These are phyloP conservation scores for Tritrichomonas foetus DNA, from an alignment of 208 protist genomes.

Conservation along the genomic window DNA sequence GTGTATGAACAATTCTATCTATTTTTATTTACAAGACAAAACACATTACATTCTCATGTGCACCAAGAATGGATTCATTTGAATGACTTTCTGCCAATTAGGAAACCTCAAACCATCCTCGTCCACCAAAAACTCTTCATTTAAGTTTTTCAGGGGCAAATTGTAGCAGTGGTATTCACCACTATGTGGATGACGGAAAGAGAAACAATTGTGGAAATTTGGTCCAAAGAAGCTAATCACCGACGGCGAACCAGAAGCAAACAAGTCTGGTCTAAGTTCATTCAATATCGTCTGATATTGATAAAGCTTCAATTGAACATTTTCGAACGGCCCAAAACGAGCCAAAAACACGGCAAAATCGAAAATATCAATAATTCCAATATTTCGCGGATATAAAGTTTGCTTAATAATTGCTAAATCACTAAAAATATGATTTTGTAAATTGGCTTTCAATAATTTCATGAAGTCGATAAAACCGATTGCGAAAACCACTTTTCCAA, in stretches of 20 bases:
- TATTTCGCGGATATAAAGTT: not conserved
- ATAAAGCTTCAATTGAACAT: not conserved
- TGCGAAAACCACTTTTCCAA: not conserved
- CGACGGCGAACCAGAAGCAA: not conserved
- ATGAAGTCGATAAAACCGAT: not conserved
- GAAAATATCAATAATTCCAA: not conserved
- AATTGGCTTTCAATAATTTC: not conserved
- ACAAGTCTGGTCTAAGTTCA: not conserved
- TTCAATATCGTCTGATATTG: not conserved
- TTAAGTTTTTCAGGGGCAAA: not conserved
- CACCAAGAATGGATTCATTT: not conserved
- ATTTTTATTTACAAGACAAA: too few species aligned
- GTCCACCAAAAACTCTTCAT: not conserved
- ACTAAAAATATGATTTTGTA: not conserved
- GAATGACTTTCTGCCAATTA: not conserved
- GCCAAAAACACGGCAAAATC: slow-evolving; percentile 35
- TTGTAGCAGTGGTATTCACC: slow-evolving; percentile 40
- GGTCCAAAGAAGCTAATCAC: not conserved
- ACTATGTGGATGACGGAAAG: not conserved
- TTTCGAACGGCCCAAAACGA: not conserved
- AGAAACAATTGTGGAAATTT: slow-evolving; percentile 1
- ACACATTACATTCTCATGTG: too few species aligned
- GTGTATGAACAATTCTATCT: too few species aligned
- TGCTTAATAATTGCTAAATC: not conserved
- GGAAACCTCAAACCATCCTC: not conserved